phyloP scores from a whole-genome alignment of 495 filamentous ascomycete genomes.

The Penicillium riverlandense region DNA sequence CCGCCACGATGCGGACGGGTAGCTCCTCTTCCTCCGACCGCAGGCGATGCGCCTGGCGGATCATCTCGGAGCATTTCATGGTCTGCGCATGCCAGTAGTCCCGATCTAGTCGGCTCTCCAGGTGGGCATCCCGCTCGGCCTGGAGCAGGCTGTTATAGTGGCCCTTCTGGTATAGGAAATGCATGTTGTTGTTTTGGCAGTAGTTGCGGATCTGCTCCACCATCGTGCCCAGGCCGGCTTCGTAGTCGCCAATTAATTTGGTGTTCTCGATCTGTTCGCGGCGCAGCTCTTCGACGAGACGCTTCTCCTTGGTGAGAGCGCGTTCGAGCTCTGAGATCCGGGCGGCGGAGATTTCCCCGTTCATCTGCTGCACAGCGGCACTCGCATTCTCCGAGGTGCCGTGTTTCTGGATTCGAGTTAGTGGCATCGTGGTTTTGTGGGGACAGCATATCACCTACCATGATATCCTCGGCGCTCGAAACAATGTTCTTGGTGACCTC shows the following conservation, averaged over 20 bases:
- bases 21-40: slow-evolving; percentile 44
- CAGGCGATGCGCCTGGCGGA: slow-evolving; percentile 42
- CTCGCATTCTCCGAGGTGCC: slow-evolving; percentile 37
- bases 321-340: slow-evolving; percentile 46
- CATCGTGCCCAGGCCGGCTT: slow-evolving; percentile 45
- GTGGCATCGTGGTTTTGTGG: neutral
- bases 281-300: slow-evolving; percentile 37
- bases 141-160: slow-evolving; percentile 56
- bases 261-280: slow-evolving; percentile 44
- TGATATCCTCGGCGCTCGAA: slow-evolving; percentile 54
- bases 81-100: slow-evolving; percentile 56
- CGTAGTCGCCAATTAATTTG: slow-evolving; percentile 52
- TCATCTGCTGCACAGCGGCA: slow-evolving; percentile 38
- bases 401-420: slow-evolving; percentile 28
- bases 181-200: slow-evolving; percentile 53
- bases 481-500: slow-evolving; percentile 70
- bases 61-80: slow-evolving; percentile 46
- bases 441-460: slow-evolving; percentile 29
- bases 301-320: slow-evolving; percentile 44
- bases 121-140: slow-evolving; percentile 47
- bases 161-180: slow-evolving; percentile 47
- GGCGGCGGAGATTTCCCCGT: slow-evolving; percentile 41
- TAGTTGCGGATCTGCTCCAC: slow-evolving; percentile 57
- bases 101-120: slow-evolving; percentile 55
- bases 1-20: slow-evolving; percentile 41